phyloP scores from a whole-genome alignment of 2,329 filamentous ascomycete species.

The Chrysoporthe austroafricana region DNA sequence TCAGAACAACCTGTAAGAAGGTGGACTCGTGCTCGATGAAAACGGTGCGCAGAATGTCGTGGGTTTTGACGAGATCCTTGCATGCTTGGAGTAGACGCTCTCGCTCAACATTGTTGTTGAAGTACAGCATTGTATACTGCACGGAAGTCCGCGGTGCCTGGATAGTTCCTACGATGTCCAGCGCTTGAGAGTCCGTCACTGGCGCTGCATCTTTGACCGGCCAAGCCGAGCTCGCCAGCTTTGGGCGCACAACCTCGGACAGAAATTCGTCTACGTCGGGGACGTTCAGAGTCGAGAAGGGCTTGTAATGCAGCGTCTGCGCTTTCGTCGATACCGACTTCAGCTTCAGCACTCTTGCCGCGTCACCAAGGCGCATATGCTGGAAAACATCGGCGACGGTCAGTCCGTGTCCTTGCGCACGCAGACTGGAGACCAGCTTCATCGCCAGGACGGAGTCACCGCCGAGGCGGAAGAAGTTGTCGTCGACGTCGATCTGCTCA shows the following conservation, averaged over 20 bases:
- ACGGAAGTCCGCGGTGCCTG: conserved; percentile 40
- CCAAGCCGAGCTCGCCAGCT: conserved; percentile 41
- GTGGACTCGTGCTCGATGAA: conserved; percentile 41
- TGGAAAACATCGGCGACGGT: conserved; percentile 54
- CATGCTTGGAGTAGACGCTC: conserved; percentile 36
- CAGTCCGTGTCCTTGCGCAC: conserved; percentile 45
- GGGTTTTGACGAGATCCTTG: conserved; percentile 35
- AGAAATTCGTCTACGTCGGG: conserved; percentile 40
- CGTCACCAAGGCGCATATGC: conserved; percentile 36
- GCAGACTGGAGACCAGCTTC: conserved; percentile 46
- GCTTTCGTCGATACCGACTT: conserved; percentile 30
- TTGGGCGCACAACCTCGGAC: conserved; percentile 39
- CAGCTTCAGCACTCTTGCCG: conserved; percentile 41
- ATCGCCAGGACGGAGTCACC: conserved; percentile 43
- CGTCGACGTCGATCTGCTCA: conserved; percentile 37
- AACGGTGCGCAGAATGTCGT: conserved; percentile 44
- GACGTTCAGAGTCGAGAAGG: conserved; percentile 41
- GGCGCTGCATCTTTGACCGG: conserved; percentile 44
- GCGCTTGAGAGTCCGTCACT: conserved; percentile 43
- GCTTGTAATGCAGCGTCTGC: conserved; percentile 34
- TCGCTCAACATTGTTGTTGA: conserved; percentile 36
- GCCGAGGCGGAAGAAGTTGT: conserved; percentile 45
- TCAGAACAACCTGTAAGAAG: conserved; percentile 41
- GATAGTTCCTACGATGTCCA: conserved; percentile 46
- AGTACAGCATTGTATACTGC: conserved; percentile 42